Conservation (phyloP, 2,329 filamentous ascomycete genomes). For the Seiridium unicorne region DNA sequence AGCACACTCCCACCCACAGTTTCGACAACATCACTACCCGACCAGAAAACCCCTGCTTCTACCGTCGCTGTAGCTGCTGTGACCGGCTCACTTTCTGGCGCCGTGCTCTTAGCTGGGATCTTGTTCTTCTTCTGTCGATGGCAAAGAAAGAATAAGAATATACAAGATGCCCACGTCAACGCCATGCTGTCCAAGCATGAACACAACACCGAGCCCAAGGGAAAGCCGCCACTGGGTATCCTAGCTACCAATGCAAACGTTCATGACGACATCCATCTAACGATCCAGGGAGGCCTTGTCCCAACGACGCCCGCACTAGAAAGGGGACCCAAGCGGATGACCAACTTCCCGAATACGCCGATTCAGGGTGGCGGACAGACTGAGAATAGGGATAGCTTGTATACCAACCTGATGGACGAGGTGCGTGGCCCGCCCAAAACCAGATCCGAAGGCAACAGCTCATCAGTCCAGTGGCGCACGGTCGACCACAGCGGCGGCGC, state of each 20-base stretch:
- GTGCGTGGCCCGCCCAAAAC: neutral
- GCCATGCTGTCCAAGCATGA: constrained; percentile 8
- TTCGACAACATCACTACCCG: constrained; percentile 3
- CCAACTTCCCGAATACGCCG: neutral
- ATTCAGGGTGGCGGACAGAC: neutral
- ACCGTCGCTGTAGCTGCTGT: constrained; percentile 20
- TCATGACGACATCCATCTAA: constrained; percentile 9
- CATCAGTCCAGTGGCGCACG: constrained; percentile 18
- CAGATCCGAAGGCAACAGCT: constrained; percentile 15
- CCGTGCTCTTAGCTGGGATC: constrained; percentile 17
- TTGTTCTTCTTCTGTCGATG: constrained; percentile 19
- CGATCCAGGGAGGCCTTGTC: constrained; percentile 11
- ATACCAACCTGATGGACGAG: neutral
- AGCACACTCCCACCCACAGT: constrained; percentile 2
- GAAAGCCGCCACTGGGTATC: constrained; percentile 10
- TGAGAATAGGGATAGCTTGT: neutral
- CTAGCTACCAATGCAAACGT: constrained; percentile 11
- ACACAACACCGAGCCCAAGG: neutral
- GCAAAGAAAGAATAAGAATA: constrained; percentile 18
- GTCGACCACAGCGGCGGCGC: constrained; percentile 5
- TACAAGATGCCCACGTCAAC: constrained; percentile 13
- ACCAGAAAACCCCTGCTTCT: constrained; percentile 3
- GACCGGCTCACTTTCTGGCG: constrained; percentile 21
- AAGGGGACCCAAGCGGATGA: constrained; percentile 13
- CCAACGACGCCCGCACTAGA: constrained; percentile 24